A percentile compares a stretch with the other conserved stretches of the same genome.
These are phyloP conservation scores for Sarocladium brachiariae DNA, from an alignment of 2,329 filamentous ascomycete species.

Conservation along the genomic window DNA sequence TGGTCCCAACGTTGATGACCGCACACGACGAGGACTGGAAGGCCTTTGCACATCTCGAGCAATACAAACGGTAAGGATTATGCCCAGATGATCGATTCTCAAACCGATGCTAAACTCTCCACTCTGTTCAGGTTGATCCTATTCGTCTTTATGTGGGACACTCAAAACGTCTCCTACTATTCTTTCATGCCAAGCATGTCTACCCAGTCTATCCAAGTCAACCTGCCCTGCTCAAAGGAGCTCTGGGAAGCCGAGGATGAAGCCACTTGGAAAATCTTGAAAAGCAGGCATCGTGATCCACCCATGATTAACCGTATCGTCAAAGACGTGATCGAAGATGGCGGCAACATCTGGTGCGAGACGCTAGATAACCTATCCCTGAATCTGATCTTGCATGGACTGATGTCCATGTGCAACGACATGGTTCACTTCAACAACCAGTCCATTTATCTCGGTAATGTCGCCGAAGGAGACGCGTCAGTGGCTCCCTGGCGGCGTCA, in stretches of 20 bases:
- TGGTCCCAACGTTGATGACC: background rate
- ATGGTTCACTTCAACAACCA: conserved; percentile 29
- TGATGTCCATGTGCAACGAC: conserved; percentile 58
- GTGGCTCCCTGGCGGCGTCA: conserved; percentile 39
- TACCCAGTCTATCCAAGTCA: conserved; percentile 52
- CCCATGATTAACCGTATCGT: background rate
- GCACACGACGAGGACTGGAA: conserved; percentile 33
- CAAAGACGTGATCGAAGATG: conserved; percentile 1
- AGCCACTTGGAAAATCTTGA: conserved; percentile 26
- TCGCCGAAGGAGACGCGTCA: background rate
- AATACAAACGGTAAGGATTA: conserved; percentile 43
- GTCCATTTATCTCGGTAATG: conserved; percentile 2
- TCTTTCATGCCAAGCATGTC: conserved; percentile 61
- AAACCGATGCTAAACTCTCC: background rate
- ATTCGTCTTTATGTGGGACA: conserved; percentile 61
- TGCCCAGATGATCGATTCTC: background rate
- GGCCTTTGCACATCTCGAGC: conserved; percentile 46
- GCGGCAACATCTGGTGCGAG: background rate
- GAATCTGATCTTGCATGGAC: conserved; percentile 49
- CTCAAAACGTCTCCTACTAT: conserved; percentile 56
- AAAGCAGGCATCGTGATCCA: background rate
- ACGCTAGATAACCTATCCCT: conserved; percentile 45
- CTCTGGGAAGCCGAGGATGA: conserved; percentile 52
- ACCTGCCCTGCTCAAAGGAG: conserved; percentile 46
- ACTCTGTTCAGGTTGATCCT: conserved; percentile 40